phyloP scores from a whole-genome alignment of 306 rosid species.

The Vigna mungo region DNA sequence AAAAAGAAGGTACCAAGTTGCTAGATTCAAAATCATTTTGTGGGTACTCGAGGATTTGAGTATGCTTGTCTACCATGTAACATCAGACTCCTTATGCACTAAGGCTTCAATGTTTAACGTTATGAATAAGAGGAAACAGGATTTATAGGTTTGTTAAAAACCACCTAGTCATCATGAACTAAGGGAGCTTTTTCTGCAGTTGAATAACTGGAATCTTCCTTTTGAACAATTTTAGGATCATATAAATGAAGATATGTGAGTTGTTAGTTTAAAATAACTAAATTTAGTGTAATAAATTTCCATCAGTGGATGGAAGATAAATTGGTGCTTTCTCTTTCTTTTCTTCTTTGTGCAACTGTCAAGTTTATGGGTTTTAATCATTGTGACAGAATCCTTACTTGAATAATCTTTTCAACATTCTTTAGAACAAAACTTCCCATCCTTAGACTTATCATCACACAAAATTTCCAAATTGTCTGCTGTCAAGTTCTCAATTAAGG shows the following conservation, averaged over 20 bases:
- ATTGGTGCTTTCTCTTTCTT: constrained; percentile 18
- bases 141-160: background rate
- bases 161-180: constrained; percentile 1
- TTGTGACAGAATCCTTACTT: constrained; percentile 24
- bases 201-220: constrained; percentile 22
- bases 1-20: constrained; percentile 18
- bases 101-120: background rate
- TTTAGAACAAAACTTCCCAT: background rate
- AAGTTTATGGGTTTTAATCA: background rate
- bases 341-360: constrained; percentile 10
- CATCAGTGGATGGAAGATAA: background rate
- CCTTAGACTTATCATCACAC: background rate
- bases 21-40: constrained; percentile 24
- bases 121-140: background rate
- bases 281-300: constrained; percentile 7
- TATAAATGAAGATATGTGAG: background rate
- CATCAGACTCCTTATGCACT: background rate
- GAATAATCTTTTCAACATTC: background rate
- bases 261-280: background rate
- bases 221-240: constrained; percentile 21
- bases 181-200: background rate
- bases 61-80: constrained; percentile 30
- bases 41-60: constrained; percentile 34
- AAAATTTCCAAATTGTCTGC: background rate
- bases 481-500: background rate